These are phyloP conservation scores for Fistulinella prunicolor DNA, from an alignment of 768 basidiomycete species.

Conservation along the genomic window DNA sequence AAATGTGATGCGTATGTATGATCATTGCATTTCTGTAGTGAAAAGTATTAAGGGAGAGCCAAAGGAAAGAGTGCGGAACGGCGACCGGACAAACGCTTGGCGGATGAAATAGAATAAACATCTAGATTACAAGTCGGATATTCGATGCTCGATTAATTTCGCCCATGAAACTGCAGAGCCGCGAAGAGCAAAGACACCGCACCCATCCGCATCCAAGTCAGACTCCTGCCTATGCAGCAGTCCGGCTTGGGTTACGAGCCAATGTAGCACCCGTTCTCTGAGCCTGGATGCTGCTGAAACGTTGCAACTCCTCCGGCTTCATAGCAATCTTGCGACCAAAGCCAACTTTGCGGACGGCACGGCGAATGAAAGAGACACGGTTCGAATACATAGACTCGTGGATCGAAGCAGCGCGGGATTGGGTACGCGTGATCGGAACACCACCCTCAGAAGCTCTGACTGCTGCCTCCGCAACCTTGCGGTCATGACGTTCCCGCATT, in stretches of 20 bases:
- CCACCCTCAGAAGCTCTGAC: conserved; percentile 35
- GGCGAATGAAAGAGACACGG: conserved; percentile 89
- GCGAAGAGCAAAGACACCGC: conserved; percentile 21
- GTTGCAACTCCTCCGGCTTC: conserved; percentile 81
- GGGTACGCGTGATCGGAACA: conserved; percentile 79
- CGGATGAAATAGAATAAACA: conserved; percentile 22
- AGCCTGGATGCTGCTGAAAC: conserved; percentile 87
- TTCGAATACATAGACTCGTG: conserved; percentile 95
- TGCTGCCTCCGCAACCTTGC: conserved; percentile 40
- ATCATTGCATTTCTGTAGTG: conserved; percentile 13
- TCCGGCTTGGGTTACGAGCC: conserved; percentile 72
- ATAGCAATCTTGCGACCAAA: conserved; percentile 78
- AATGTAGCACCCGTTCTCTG: conserved; percentile 72
- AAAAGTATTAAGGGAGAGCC: conserved; percentile 10
- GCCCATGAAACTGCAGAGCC: conserved; percentile 9
- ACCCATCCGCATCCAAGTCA: conserved; percentile 17
- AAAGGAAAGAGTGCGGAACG: conserved; percentile 16
- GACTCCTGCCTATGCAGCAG: conserved; percentile 28
- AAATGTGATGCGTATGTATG: conserved; percentile 18
- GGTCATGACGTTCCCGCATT: conserved; percentile 64
- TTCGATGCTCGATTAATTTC: conserved; percentile 27
- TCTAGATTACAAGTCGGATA: conserved; percentile 35
- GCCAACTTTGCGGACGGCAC: conserved; percentile 84
- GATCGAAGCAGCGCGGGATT: conserved; percentile 84
- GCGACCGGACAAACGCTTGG: conserved; percentile 15